phyloP scores from a whole-genome alignment of 192 early-diverging fungal genomes.

The Linnemannia hyalina region DNA sequence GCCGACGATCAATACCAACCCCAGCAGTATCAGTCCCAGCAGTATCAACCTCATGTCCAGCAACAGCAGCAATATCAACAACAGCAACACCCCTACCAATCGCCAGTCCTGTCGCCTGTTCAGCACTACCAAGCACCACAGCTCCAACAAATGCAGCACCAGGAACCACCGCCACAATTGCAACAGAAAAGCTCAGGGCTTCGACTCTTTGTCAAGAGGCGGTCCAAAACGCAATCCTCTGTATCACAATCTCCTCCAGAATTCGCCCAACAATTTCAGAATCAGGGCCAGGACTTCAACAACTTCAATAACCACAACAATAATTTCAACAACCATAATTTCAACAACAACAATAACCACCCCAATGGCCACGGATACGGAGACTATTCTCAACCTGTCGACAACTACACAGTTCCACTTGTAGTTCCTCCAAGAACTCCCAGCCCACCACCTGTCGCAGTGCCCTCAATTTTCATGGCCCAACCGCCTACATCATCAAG shows the following conservation, averaged over 20 bases:
- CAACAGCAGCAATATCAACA: not conserved
- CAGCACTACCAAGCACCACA: slow-evolving; percentile 4
- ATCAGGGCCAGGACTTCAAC: not conserved
- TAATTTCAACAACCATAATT: no score
- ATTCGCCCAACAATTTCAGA: slow-evolving; percentile 11
- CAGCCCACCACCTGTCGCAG: not conserved
- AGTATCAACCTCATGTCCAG: not conserved
- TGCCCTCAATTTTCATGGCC: slow-evolving; percentile 30
- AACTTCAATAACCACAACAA: slow-evolving; percentile 9
- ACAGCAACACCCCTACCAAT: slow-evolving; percentile 8
- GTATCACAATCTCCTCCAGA: slow-evolving; percentile 29
- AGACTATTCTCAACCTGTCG: not conserved
- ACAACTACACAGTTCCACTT: not conserved
- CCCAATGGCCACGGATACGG: not conserved
- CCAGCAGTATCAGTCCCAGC: slow-evolving; percentile 26
- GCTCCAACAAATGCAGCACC: slow-evolving; percentile 12
- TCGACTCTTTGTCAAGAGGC: slow-evolving; percentile 52
- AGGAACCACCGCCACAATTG: not conserved
- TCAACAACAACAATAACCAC: not conserved
- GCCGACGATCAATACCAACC: slow-evolving; percentile 21
- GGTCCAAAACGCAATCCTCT: slow-evolving; percentile 52
- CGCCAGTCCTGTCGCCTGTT: not conserved
- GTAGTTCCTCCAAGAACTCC: slow-evolving; percentile 3
- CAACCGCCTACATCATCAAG: not conserved
- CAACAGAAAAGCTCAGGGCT: slow-evolving; percentile 24